Conservation (phyloP, 129 eudicot genomes). For the Escallonia herrerae region DNA sequence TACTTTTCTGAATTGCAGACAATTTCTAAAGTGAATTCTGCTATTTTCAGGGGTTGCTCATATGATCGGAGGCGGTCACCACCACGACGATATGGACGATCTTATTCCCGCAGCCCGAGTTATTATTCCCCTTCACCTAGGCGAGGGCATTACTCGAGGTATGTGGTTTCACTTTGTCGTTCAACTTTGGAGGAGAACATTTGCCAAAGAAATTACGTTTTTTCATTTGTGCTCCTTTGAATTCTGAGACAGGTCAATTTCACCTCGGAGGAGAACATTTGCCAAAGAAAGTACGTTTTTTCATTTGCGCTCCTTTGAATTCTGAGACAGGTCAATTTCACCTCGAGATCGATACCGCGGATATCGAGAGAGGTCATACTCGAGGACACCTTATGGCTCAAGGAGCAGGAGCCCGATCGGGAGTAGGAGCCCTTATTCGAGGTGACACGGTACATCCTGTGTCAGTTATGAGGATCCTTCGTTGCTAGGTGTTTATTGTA, state of each 20-base stretch:
- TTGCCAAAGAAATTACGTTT: too few relatives aligned
- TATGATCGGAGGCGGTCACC: slow-evolving; percentile 47
- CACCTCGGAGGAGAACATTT: slow-evolving; percentile 37
- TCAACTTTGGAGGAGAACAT: too few relatives aligned
- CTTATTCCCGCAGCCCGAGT: slow-evolving; percentile 50
- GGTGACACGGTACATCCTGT: too few relatives aligned
- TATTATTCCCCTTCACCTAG: slow-evolving; percentile 58
- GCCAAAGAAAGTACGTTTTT: too few relatives aligned
- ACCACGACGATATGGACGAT: slow-evolving; percentile 33
- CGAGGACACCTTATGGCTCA: slow-evolving; percentile 43
- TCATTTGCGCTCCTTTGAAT: neutral
- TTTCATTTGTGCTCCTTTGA: neutral
- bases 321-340: slow-evolving; percentile 49
- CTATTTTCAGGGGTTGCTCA: slow-evolving; percentile 21
- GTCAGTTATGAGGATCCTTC: too few relatives aligned
- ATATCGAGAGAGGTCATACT: slow-evolving; percentile 49
- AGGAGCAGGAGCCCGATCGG: slow-evolving; percentile 41
- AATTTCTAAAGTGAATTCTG: neutral
- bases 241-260: slow-evolving; percentile 44
- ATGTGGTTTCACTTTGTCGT: neutral
- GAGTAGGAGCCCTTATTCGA: slow-evolving; percentile 16
- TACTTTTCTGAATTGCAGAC: neutral
- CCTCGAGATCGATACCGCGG: slow-evolving; percentile 27
- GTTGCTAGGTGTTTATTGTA: too few relatives aligned
- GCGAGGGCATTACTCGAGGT: slow-evolving; percentile 45